A percentile compares a stretch with the other conserved stretches of the same genome.
phyloP scores from a whole-genome alignment of 768 basidiomycete genomes.

The Podaxis rugospora region DNA sequence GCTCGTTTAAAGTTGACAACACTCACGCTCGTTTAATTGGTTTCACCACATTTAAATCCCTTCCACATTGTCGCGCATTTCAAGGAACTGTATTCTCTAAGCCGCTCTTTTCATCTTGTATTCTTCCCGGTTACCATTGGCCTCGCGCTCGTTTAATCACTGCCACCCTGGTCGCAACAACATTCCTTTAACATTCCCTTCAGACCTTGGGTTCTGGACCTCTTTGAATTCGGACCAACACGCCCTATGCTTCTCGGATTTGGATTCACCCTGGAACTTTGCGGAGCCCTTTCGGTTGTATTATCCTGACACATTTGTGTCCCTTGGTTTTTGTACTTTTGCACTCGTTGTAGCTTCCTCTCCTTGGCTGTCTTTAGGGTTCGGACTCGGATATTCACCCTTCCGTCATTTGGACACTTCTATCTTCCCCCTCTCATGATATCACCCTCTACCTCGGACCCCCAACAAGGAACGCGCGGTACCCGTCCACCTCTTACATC shows the following conservation, averaged over 20 bases:
- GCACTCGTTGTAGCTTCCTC: background rate
- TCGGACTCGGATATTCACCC: background rate
- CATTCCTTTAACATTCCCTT: background rate
- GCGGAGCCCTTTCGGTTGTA: background rate
- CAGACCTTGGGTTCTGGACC: background rate
- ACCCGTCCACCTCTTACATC: background rate
- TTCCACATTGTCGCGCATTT: background rate
- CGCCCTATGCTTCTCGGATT: background rate
- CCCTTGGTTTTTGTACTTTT: background rate
- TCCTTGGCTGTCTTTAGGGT: background rate
- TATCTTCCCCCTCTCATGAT: background rate
- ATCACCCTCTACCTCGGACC: background rate
- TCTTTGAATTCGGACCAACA: background rate
- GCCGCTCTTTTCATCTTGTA: slow-evolving; percentile 5
- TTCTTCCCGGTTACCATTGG: background rate
- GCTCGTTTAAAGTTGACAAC: background rate
- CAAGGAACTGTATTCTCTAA: background rate
- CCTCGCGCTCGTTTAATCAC: background rate
- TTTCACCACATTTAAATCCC: background rate
- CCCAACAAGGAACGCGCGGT: background rate
- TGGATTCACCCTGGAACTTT: background rate
- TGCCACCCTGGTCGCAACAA: background rate
- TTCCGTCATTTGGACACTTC: background rate
- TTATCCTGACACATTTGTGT: background rate
- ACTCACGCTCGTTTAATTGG: background rate